Conservation (phyloP, 495 filamentous ascomycete genomes). For the Trichoderma virens region DNA sequence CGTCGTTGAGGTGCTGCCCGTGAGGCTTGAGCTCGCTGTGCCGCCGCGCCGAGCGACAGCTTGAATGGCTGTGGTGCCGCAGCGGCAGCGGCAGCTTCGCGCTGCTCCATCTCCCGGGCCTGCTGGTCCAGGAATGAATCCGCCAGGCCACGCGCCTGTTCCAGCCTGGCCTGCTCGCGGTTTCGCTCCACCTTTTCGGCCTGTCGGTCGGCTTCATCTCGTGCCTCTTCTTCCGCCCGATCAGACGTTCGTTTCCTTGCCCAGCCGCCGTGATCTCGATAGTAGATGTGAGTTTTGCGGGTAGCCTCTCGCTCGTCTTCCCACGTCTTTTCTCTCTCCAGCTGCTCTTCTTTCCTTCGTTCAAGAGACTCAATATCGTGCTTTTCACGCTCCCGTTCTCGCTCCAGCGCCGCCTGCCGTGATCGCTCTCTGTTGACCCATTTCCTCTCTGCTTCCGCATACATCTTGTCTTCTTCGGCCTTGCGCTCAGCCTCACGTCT, state of each 20-base stretch:
- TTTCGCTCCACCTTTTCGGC: conserved; percentile 69
- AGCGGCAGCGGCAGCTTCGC: conserved; percentile 38
- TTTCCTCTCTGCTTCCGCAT: conserved; percentile 75
- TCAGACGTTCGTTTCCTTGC: conserved; percentile 70
- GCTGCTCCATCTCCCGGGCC: conserved; percentile 72
- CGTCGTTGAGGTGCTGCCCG: conserved; percentile 59
- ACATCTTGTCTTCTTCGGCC: conserved; percentile 70
- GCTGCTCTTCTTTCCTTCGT: conserved; percentile 47
- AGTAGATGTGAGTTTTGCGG: conserved; percentile 72
- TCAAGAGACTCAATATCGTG: conserved; percentile 64
- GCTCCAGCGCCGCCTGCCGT: conserved; percentile 71
- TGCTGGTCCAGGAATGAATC: conserved; percentile 89
- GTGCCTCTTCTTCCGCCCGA: conserved; percentile 59
- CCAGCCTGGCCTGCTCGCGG: conserved; percentile 59
- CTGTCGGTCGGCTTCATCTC: conserved; percentile 74
- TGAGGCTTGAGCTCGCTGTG: conserved; percentile 69
- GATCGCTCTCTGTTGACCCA: conserved; percentile 87
- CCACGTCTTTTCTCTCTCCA: conserved; percentile 70
- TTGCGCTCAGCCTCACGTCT: conserved; percentile 62
- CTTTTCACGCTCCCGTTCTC: conserved; percentile 70
- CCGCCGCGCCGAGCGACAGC: conserved; percentile 82
- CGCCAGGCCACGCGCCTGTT: conserved; percentile 76
- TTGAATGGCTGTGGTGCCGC: conserved; percentile 82
- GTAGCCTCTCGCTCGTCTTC: conserved; percentile 76
- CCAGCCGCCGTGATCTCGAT: conserved; percentile 76